These are phyloP conservation scores for Panaeolus cyanescens DNA, from an alignment of 768 basidiomycete genomes.

Conservation along the genomic window DNA sequence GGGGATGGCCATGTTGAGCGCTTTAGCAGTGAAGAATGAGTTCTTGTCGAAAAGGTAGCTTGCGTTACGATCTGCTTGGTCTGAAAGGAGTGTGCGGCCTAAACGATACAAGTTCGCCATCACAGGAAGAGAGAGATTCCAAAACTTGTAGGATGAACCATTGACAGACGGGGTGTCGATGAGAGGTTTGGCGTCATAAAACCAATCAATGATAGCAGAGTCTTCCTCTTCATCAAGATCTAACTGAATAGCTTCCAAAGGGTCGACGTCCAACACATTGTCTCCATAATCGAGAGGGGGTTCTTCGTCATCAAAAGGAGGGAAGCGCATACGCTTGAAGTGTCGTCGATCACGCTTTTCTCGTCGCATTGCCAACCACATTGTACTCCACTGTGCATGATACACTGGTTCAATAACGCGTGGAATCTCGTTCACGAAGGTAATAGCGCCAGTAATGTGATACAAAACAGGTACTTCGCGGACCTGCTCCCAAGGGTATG, in stretches of 20 bases:
- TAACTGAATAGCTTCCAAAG: conserved; percentile 95
- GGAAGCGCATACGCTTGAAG: conserved; percentile 99
- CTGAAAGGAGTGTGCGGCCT: conserved; percentile 90
- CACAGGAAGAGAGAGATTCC: conserved; percentile 89
- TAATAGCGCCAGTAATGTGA: conserved; percentile 99
- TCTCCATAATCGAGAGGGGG: conserved; percentile 99
- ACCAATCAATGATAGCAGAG: conserved; percentile 91
- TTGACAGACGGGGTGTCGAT: conserved; percentile 90
- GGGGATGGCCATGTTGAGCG: conserved; percentile 94
- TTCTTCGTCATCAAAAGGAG: conserved; percentile 99
- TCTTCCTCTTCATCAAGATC: conserved; percentile 95
- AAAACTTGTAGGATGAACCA: conserved; percentile 90
- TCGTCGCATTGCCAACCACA: conserved; percentile 99
- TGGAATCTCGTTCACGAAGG: conserved; percentile 98
- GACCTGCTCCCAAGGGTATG: conserved; percentile 98
- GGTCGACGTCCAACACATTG: conserved; percentile 97
- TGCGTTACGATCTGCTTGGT: conserved; percentile 88
- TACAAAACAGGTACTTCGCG: conserved; percentile 98
- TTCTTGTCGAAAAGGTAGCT: conserved; percentile 97
- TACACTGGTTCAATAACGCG: conserved; percentile 96
- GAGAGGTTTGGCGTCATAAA: conserved; percentile 96
- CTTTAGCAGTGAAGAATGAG: conserved; percentile 97
- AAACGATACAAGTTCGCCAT: conserved; percentile 98
- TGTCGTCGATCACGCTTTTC: conserved; percentile 98
- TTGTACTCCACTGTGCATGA: conserved; percentile 99